Base-by-base conservation (phyloP, 345 rosid species). In the Geranium brycei region DNA sequence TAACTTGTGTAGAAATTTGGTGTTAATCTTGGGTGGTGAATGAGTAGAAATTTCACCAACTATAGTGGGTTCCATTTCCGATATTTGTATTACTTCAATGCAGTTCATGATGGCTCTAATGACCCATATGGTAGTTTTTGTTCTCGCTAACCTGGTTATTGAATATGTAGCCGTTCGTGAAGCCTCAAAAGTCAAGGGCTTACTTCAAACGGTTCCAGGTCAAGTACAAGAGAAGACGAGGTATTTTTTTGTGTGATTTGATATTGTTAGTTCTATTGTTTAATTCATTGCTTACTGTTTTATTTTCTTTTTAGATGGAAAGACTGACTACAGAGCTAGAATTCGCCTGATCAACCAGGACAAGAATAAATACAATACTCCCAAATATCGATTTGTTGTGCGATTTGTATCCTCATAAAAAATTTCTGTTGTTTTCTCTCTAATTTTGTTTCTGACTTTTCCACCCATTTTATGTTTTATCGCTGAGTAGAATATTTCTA, bases 251-350 rank as follows among this genome's bases (percentile, higher is more conserved):
- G 8, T 13, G 1, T 14, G 58, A 23, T 66, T 4, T 62, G 28
- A 10, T 47, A 13, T 15, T 35, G 3, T 35, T 31, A 51, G 8
- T 58, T 19, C 31, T 17, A 5, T 3, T 15, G 57, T 51, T 57
- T 18, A 0, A 7, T 5, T 40, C 4, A 14, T 47, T 64, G 1
- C 19, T 60, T 17, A 17, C 47, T 64, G 7, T 35, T 51, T 17
- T 6, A 17, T 66, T 47, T 8, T 47, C 5, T 40, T 1, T 65
- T 31, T 72, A 90, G 97, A 67, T 68, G 97, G 97, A 7, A 90
- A 90, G 84, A 90, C 97, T 4, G 97, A 90, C 70, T 90, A 90
- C 61, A 72, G 95, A 28, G 95, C 95, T 10, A 83, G 97, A 67
- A 90, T 87, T 67, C 88, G 91, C 35, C 78, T 85, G 17, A 85